phyloP scores from a whole-genome alignment of 176 grass and related monocot species.

The Dendrocalamus sinicus region DNA sequence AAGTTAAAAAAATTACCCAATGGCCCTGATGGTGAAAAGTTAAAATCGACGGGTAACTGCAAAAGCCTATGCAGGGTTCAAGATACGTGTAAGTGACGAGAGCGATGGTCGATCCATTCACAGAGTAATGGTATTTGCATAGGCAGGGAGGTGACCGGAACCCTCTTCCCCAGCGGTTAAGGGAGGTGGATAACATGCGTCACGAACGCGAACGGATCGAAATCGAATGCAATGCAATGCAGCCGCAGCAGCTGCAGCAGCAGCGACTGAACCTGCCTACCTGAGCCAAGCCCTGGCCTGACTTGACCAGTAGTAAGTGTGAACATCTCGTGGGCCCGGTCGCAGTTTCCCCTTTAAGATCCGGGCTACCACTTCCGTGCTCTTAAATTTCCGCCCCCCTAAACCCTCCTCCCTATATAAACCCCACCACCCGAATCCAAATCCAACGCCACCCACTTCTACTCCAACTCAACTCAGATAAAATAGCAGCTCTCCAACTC shows the following conservation, averaged over 20 bases:
- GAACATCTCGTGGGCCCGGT: slow-evolving; percentile 64
- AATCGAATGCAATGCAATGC: slow-evolving; percentile 28
- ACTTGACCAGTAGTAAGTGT: slow-evolving; percentile 53
- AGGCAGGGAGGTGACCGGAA: slow-evolving; percentile 40
- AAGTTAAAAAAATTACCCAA: no score
- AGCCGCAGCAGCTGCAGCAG: no score
- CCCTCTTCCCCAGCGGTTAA: slow-evolving; percentile 5
- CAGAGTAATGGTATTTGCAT: background rate
- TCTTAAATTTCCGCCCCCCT: slow-evolving; percentile 64
- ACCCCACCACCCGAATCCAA: slow-evolving; percentile 38
- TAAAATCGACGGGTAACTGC: slow-evolving; percentile 59
- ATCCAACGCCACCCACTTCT: slow-evolving; percentile 28
- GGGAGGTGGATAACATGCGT: background rate
- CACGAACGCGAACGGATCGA: slow-evolving; percentile 23
- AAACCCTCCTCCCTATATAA: slow-evolving; percentile 63
- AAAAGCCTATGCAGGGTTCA: slow-evolving; percentile 55
- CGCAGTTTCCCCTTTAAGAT: slow-evolving; percentile 78
- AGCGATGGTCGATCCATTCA: slow-evolving; percentile 1
- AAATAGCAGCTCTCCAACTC: background rate
- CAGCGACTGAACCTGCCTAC: no score
- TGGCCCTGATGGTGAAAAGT: slow-evolving; percentile 38
- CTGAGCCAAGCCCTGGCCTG: slow-evolving; percentile 12
- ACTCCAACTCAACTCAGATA: background rate
- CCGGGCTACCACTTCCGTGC: slow-evolving; percentile 69
- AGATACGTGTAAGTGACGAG: slow-evolving; percentile 52